A percentile compares a stretch with the other conserved stretches of the same genome.
Conservation (phyloP, 108 stramenopile species). For the Nitzschia inconspicua region DNA sequence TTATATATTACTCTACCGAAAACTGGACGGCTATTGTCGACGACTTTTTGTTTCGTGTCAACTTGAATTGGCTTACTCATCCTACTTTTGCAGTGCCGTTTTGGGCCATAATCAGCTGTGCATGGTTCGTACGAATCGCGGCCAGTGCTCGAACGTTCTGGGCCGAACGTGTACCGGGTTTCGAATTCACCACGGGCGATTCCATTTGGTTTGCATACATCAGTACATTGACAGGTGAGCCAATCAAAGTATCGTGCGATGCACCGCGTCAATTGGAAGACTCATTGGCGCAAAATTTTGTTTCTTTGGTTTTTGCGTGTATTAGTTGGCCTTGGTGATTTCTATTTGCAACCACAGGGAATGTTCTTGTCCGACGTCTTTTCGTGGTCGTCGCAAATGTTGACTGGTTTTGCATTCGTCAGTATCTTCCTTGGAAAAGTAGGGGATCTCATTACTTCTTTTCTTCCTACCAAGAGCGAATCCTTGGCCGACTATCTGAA, state of each 20-base stretch:
- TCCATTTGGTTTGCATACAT: constrained; percentile 12
- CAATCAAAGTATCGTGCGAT: no score
- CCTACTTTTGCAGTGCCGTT: not conserved
- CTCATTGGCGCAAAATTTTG: no score
- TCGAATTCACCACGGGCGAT: not conserved
- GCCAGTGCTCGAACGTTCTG: not conserved
- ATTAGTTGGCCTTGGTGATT: constrained; percentile 6
- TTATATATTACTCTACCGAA: not conserved
- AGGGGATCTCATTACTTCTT: not conserved
- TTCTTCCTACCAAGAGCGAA: not conserved
- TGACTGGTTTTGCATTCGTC: constrained; percentile 3
- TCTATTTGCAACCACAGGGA: constrained; percentile 3
- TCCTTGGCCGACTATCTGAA: not conserved
- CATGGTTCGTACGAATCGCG: not conserved
- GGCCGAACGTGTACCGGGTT: not conserved
- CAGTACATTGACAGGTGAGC: not conserved
- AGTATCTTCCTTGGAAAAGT: not conserved
- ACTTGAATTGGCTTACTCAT: not conserved
- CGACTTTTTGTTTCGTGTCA: not conserved
- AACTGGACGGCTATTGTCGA: not conserved
- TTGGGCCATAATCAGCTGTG: not conserved
- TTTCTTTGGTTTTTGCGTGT: no score
- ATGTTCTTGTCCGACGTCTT: constrained; percentile 3
- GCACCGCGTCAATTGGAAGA: no score
- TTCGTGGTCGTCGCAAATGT: not conserved